phyloP scores from a whole-genome alignment of 345 rosid species.

The Gossypium raimondii region DNA sequence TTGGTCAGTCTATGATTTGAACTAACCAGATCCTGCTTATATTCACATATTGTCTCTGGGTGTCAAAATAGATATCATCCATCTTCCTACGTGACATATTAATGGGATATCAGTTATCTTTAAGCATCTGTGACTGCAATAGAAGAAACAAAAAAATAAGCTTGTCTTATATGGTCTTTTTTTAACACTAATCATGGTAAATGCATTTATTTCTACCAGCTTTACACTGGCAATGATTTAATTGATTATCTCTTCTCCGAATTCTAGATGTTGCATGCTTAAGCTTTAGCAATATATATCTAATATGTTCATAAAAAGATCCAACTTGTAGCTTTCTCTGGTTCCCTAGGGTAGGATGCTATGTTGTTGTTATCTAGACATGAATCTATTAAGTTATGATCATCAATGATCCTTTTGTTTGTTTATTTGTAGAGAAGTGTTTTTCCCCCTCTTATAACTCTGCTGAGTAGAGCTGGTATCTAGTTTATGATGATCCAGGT shows the following conservation, averaged over 20 bases:
- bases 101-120: neutral
- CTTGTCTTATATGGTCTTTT: neutral
- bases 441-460: neutral
- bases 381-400: neutral
- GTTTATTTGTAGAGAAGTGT: neutral
- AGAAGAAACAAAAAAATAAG: neutral
- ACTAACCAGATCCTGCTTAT: neutral
- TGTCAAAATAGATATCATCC: neutral
- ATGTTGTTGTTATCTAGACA: neutral
- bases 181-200: neutral
- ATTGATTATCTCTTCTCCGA: neutral
- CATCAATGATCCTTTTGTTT: neutral
- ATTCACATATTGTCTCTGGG: neutral
- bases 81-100: neutral
- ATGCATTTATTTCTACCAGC: neutral
- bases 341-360: neutral
- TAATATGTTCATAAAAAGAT: neutral
- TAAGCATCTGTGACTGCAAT: neutral
- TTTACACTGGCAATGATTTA: neutral
- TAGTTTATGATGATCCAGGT: conserved; percentile 44
- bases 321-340: neutral
- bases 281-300: neutral
- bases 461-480: conserved; percentile 11
- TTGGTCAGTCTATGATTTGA: neutral
- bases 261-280: neutral